Base-by-base conservation (phyloP, 2,329 filamentous ascomycete genomes). In the Aspergillus sp. region DNA sequence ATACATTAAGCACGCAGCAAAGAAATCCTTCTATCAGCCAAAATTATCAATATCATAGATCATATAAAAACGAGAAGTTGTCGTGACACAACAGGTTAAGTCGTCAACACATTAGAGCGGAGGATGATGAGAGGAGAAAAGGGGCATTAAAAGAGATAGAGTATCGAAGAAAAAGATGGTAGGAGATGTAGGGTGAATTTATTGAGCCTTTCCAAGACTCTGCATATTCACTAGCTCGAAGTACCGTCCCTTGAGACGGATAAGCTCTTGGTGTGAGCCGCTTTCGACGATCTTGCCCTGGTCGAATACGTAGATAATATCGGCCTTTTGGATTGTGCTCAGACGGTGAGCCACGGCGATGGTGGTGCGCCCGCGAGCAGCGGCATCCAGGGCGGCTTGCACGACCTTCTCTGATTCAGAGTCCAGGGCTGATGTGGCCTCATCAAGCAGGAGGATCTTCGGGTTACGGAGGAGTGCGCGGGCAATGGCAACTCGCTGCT, bases 231-330 rank as follows among this genome's bases (percentile, higher is more conserved):
- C 88, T 54, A 93, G 68, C 71, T 91, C 87, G 7, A 80, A 83
- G 62, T 93, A 93, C 43, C 85, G 77, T 3, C 86, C 86, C 53
- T 82, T 82, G 63, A 75, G 78, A 55, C 75, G 77, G 78, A 87
- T 83, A 59, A 91, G 65, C 62, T 89, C 86, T 0, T 72, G 60
- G 63, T 97, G 91, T 7, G 83, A 89, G 4, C 91, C 91, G 56
- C 81, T 79, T 73, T 97, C 91, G 1, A 94, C 86, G 39, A 97
- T 81, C 50, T 82, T 79, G 6, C 91, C 93, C 59, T 88, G 84
- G 66, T 96, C 90, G 64, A 97, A 93, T n/a, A 97, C 91, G 56
- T 94, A 96, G 59, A 97, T 97, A 43, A 91, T 74, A 63, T 97
- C 91, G 0, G 91, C 91, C 65, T 93, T 90, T 65, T 95, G 90